Conservation (phyloP, 768 basidiomycete species). For the Hygrocybe punicea region DNA sequence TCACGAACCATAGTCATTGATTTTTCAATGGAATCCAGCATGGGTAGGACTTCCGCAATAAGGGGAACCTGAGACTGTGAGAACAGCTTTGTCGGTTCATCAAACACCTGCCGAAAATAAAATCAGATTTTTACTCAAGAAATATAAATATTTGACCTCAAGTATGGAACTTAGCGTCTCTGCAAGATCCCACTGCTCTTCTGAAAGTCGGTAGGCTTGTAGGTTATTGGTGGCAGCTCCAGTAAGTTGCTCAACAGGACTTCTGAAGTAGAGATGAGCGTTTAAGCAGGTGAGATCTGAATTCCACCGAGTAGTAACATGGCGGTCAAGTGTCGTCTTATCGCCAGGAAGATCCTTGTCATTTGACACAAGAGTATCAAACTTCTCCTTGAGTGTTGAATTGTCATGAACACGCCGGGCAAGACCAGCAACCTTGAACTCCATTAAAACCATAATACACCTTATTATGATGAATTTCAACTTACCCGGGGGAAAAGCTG, state of each 20-base stretch:
- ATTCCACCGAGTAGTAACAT: neutral
- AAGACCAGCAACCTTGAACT: slow-evolving; percentile 20
- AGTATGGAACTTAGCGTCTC: neutral
- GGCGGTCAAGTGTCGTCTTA: slow-evolving; percentile 17
- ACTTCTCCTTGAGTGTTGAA: slow-evolving; percentile 21
- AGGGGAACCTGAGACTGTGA: neutral
- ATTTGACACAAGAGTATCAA: slow-evolving; percentile 19
- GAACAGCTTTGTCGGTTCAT: neutral
- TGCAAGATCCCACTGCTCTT: neutral
- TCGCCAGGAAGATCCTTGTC: slow-evolving; percentile 10
- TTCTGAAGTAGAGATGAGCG: slow-evolving; percentile 25
- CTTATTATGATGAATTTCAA: too few relatives aligned
- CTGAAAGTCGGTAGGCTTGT: slow-evolving; percentile 17
- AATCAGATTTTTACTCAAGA: neutral
- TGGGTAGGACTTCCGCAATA: neutral
- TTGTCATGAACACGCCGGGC: slow-evolving; percentile 26
- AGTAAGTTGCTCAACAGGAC: slow-evolving; percentile 22
- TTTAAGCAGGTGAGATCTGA: slow-evolving; percentile 16
- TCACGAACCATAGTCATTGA: neutral
- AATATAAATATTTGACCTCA: neutral
- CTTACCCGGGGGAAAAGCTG: slow-evolving; percentile 14
- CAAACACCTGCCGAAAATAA: neutral
- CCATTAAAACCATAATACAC: too few relatives aligned
- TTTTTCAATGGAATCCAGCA: neutral
- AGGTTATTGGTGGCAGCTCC: slow-evolving; percentile 12